Conservation (phyloP, 305 asterid genomes). For the Solanum chacoense region DNA sequence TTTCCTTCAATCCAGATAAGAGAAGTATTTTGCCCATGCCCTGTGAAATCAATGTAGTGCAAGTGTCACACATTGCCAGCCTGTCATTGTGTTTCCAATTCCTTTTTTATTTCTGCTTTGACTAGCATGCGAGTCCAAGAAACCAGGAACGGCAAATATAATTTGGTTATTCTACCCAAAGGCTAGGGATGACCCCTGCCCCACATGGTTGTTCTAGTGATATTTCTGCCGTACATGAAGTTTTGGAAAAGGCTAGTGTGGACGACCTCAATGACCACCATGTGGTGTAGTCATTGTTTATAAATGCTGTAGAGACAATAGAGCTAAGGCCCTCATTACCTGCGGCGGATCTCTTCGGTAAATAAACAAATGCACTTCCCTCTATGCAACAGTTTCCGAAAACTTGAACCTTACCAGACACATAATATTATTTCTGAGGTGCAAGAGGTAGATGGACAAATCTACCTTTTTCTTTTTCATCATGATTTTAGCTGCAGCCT, state of each 20-base stretch:
- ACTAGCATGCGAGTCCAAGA: neutral
- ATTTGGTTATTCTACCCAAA: neutral
- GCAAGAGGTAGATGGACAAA: neutral
- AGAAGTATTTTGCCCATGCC: neutral
- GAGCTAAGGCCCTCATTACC: neutral
- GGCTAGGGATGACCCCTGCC: neutral
- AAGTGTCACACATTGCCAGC: neutral
- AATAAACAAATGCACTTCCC: neutral
- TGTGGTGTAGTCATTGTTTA: neutral
- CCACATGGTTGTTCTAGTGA: constrained; percentile 1
- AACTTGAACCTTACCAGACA: neutral
- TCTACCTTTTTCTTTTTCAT: constrained; percentile 93
- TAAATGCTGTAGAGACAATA: neutral
- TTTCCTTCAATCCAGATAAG: neutral
- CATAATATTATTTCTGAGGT: neutral
- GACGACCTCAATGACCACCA: neutral
- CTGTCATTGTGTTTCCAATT: neutral
- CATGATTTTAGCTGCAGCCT: constrained; percentile 97
- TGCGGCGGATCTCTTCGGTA: neutral
- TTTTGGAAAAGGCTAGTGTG: neutral
- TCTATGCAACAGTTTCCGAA: neutral
- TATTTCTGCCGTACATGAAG: neutral
- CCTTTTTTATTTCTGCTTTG: neutral
- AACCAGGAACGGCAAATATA: neutral
- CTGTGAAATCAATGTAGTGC: neutral